Conservation (phyloP, 371 early-diverging fungal species). For the Capillidium heterosporum region DNA sequence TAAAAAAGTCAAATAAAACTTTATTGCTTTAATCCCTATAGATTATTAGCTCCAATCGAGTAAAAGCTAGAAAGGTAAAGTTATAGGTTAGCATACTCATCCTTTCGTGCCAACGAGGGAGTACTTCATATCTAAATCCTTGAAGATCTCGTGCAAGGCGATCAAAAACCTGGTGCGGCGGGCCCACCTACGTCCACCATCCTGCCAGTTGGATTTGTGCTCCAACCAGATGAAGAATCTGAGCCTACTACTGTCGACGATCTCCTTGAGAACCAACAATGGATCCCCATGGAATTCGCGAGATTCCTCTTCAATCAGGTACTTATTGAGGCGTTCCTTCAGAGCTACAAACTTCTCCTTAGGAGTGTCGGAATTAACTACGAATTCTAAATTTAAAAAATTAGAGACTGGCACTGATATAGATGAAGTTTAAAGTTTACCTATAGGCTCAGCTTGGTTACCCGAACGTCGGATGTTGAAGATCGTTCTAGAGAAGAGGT, state of each 20-base stretch:
- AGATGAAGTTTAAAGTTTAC: no score
- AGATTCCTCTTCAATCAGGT: conserved; percentile 26
- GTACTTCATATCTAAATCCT: conserved; percentile 4
- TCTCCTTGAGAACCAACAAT: conserved; percentile 32
- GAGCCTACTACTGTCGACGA: conserved; percentile 35
- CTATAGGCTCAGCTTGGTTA: conserved; percentile 36
- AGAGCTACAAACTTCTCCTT: conserved; percentile 31
- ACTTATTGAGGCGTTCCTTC: conserved; percentile 28
- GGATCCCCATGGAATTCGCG: conserved; percentile 41
- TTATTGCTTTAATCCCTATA: no score
- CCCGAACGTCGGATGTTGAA: conserved; percentile 54
- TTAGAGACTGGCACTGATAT: no score
- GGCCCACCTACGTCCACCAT: conserved; percentile 37
- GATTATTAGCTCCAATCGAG: no score
- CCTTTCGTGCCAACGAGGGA: neutral
- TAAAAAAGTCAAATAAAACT: no score
- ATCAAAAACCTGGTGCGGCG: conserved; percentile 12
- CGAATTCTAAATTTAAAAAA: no score
- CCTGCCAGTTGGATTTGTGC: conserved; percentile 64
- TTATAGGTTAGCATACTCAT: neutral
- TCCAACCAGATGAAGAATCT: conserved; percentile 33
- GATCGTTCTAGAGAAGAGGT: conserved; percentile 44
- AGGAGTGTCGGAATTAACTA: conserved; percentile 45
- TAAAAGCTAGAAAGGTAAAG: no score
- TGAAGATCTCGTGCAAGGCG: conserved; percentile 5